Percentiles rank a stretch among this genome's conserved stretches.
These are phyloP conservation scores for Psophocarpus tetragonolobus DNA, from an alignment of 306 rosid genomes.

Conservation along the genomic window DNA sequence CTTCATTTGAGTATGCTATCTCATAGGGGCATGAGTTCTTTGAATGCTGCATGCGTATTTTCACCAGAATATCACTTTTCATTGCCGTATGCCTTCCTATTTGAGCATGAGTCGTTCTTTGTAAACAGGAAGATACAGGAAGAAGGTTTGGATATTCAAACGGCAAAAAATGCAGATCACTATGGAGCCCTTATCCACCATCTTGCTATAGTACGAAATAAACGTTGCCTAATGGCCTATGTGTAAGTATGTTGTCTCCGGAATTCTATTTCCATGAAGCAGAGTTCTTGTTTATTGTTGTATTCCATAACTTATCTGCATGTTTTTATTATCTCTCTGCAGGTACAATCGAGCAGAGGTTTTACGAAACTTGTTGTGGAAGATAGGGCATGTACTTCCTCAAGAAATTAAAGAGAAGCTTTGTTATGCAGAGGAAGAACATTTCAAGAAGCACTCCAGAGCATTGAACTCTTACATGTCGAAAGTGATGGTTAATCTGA, in stretches of 20 bases:
- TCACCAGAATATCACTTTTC: neutral
- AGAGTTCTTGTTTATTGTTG: neutral
- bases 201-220: constrained; percentile 83
- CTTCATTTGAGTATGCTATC: neutral
- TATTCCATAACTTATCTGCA: constrained; percentile 15
- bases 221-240: constrained; percentile 85
- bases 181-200: constrained; percentile 86
- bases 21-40: neutral
- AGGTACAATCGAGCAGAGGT: constrained; percentile 76
- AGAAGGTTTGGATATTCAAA: constrained; percentile 78
- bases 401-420: constrained; percentile 76
- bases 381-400: constrained; percentile 75
- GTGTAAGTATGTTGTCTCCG: constrained; percentile 47
- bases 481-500: constrained; percentile 59
- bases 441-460: constrained; percentile 72
- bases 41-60: neutral
- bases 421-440: constrained; percentile 67
- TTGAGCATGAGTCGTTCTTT: constrained; percentile 4
- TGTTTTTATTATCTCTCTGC: constrained; percentile 29
- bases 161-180: constrained; percentile 82
- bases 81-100: neutral
- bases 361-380: constrained; percentile 69
- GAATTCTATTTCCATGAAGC: constrained; percentile 4
- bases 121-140: constrained; percentile 78
- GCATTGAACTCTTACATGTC: constrained; percentile 73